These are phyloP conservation scores for Aaosphaeria pasadenensis DNA, from an alignment of 2,329 filamentous ascomycete species.

Conservation along the genomic window DNA sequence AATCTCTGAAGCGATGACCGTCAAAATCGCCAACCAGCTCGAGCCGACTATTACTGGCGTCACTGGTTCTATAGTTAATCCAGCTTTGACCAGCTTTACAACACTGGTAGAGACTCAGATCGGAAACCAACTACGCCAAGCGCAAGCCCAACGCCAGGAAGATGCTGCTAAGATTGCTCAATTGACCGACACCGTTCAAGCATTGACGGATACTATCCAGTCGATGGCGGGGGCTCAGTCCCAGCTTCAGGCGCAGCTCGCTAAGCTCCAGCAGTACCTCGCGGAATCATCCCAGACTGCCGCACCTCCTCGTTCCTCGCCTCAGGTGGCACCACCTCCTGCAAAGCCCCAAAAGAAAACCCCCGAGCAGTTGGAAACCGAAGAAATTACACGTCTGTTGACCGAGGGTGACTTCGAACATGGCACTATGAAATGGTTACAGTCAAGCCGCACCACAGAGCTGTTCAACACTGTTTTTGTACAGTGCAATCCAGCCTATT, in stretches of 20 bases:
- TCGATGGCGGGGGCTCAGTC: constrained; percentile 67
- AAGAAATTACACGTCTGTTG: constrained; percentile 62
- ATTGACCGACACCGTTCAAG: constrained; percentile 64
- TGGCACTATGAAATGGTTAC: constrained; percentile 57
- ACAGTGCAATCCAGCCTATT: constrained; percentile 55
- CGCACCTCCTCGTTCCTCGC: constrained; percentile 10
- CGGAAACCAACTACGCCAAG: constrained; percentile 49
- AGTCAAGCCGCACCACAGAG: constrained; percentile 56
- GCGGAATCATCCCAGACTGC: constrained; percentile 23
- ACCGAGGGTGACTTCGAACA: constrained; percentile 51
- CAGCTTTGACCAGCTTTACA: constrained; percentile 65
- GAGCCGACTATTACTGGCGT: constrained; percentile 66
- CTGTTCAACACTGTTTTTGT: constrained; percentile 64
- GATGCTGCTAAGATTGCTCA: constrained; percentile 68
- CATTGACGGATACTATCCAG: constrained; percentile 66
- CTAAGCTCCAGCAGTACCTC: constrained; percentile 41
- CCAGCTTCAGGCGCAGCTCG: constrained; percentile 60
- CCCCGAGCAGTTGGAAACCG: constrained; percentile 57
- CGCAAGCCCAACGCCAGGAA: constrained; percentile 50
- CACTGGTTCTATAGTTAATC: constrained; percentile 52
- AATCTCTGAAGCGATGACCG: constrained; percentile 69
- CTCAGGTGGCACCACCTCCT: constrained; percentile 36
- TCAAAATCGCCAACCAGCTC: constrained; percentile 64
- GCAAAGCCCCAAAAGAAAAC: constrained; percentile 43
- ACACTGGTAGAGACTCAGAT: constrained; percentile 65